Evolutionary conservation across 2,329 filamentous ascomycete genomes (phyloP), one percentile per base, ranked within the genome.

Genomic region (Grosmannia clavigera): DNA sequence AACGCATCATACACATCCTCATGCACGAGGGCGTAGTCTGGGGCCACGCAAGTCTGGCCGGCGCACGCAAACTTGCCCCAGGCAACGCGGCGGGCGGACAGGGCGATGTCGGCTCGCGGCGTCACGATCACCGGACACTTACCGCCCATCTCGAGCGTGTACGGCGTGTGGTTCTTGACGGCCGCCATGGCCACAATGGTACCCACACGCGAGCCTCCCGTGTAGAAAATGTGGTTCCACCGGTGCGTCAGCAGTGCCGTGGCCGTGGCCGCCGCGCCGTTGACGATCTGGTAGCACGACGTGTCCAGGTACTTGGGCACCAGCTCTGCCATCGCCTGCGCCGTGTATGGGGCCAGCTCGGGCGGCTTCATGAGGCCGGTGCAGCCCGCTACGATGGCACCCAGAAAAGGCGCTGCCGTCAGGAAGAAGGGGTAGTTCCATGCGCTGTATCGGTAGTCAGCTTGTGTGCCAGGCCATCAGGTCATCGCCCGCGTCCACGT

Each of bases 161-260:
- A 69, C 0, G 75, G 73, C 0, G 76, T 78, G n/a, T 79, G 68
- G 61, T 77, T 65, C 50, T 73, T 74, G 3, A 75, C 75, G 3
- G 76, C 76, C 5, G 75, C 74, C 1, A 65, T 64, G 57, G 69
- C 66, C 19, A 78, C 66, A 14, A 73, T 68, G 29, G 69, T 70
- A 9, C 67, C 76, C 16, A 77, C 67, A 19, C 63, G 67, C 11
- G 69, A 66, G 1, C 71, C 74, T 0, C 76, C 76, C 0, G 75
- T 78, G 64, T 74, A 78, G 67, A 77, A 78, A 53, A 78, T 74
- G 60, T 76, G 72, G 63, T 76, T 68, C 61, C 72, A 77, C 57
- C 69, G 70, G 10, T 69, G 66, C 35, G 71, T 65, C 1, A 78
- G 68, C 3, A 78, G 66, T 4, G 64, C 61, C 50, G 71, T 77